Base-by-base conservation (phyloP, 106 monocot genomes). In the Triglochin maritima region DNA sequence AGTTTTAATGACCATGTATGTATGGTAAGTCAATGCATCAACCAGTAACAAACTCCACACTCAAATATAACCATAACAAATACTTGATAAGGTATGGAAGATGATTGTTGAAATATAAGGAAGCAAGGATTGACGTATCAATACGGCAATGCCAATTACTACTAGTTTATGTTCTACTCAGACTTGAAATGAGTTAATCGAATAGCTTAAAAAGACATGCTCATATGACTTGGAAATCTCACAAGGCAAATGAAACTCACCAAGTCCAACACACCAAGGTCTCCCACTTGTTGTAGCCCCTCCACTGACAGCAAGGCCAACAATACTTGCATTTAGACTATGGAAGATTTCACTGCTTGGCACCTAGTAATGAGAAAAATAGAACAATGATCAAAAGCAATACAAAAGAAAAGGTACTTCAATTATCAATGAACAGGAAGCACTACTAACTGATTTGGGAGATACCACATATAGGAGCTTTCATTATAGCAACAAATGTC, bases 241-340 rank as follows among this genome's bases (percentile, higher is more conserved):
- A 74, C 41, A 7, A 6, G 11, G 59, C 17, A 9, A 10, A 8
- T 48, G 76, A 46, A 48, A 55, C 60, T 45, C 84, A 98, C 96
- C 96, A 45, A 98, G 84, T 42, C 91, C 96, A 68, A 82, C 74
- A 79, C 96, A 95, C 83, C 75, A 91, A 66, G 83, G 88, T 44
- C 57, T 74, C 17, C 59, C 51, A 62, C 59, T 63, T 16, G 54
- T 64, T 57, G 51, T 44, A 65, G 69, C 42, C 49, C 67, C 70
- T 53, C n/a, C 58, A 68, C 76, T 81, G 66, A 81, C 67, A 11
- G 85, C 85, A 71, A 96, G 70, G 47, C 96, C 91, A 76, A 96
- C 88, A 46, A 91, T 88, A 49, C 86, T 88, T 47, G 88, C 91
- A 82, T 96, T 96, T 46, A 96, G 62, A 75, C 91, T 91, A 63